Percentiles rank a stretch among this genome's conserved stretches.
Conservation (phyloP, 2,329 filamentous ascomycete species). For the Xylaria arbuscula region DNA sequence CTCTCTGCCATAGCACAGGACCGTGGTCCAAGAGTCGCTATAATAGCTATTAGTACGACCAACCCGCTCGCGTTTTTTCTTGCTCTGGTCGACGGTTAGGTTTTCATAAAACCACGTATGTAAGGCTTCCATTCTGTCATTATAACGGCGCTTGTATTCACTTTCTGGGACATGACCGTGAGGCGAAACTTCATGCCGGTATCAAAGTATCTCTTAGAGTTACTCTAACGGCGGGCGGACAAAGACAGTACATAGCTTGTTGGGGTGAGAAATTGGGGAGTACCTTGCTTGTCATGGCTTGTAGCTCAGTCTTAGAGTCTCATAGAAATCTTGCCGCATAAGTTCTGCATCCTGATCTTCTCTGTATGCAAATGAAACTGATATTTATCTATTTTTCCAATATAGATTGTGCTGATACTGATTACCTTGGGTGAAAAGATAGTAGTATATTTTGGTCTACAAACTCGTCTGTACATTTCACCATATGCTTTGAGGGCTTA, state of each 20-base stretch:
- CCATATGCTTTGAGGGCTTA: not conserved
- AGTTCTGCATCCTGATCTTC: not conserved
- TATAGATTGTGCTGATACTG: too few species aligned
- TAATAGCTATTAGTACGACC: not conserved
- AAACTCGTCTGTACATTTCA: not conserved
- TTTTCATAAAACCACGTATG: not conserved
- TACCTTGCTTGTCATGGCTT: not conserved
- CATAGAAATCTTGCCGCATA: not conserved
- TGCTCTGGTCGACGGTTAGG: not conserved
- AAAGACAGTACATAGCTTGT: not conserved
- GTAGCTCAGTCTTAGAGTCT: not conserved
- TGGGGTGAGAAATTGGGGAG: not conserved
- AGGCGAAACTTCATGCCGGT: not conserved
- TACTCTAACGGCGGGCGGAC: not conserved
- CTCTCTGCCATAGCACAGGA: not conserved
- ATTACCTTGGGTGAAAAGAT: too few species aligned
- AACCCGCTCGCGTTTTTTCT: too few species aligned
- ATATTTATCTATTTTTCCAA: too few species aligned
- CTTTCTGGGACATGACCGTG: not conserved
- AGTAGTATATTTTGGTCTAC: too few species aligned
- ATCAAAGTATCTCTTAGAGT: not conserved
- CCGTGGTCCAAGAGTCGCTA: not conserved
- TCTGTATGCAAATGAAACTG: not conserved
- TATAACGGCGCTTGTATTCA: not conserved
- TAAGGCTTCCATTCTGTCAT: not conserved